Percentiles rank a stretch among this genome's conserved stretches.
Evolutionary conservation across 192 early-diverging fungal genomes (phyloP).

Genomic region (Pilobolus umbonatus): DNA sequence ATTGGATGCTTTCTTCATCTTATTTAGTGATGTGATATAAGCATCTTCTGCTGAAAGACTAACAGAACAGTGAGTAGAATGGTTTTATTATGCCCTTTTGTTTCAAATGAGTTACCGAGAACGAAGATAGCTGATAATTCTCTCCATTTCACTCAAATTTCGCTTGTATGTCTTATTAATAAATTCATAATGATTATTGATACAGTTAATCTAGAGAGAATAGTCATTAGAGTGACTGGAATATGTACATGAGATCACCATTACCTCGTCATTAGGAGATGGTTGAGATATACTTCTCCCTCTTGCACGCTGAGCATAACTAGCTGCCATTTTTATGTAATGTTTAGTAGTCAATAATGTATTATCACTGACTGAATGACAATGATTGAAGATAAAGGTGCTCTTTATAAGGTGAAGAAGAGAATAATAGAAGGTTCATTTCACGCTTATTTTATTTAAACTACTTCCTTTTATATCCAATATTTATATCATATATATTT

Average conservation of each 20-base stretch:
- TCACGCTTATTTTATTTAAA: too few species aligned
- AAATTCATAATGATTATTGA: constrained; percentile 23
- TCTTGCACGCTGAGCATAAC: constrained; percentile 5
- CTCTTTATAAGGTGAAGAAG: too few species aligned
- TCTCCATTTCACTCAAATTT: constrained; percentile 24
- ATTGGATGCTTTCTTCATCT: constrained; percentile 2
- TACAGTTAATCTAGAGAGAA: constrained; percentile 11
- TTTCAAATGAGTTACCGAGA: constrained; percentile 16
- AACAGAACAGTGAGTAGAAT: neutral
- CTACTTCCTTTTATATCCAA: too few species aligned
- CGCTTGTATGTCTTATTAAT: constrained; percentile 25
- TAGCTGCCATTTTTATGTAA: neutral
- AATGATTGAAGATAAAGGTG: too few species aligned
- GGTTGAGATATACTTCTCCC: constrained; percentile 11
- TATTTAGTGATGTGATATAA: constrained; percentile 12
- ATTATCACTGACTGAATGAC: too few species aligned
- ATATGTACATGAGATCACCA: neutral
- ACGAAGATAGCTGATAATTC: constrained; percentile 17
- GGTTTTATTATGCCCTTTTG: neutral
- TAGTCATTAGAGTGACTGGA: neutral
- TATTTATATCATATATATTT: too few species aligned
- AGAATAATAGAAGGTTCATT: too few species aligned
- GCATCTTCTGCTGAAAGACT: constrained; percentile 24
- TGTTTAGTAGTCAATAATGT: too few species aligned
- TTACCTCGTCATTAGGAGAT: constrained; percentile 12